Evolutionary conservation across 139 green algal genomes (phyloP).

Genomic region (Trebouxia sp.): DNA sequence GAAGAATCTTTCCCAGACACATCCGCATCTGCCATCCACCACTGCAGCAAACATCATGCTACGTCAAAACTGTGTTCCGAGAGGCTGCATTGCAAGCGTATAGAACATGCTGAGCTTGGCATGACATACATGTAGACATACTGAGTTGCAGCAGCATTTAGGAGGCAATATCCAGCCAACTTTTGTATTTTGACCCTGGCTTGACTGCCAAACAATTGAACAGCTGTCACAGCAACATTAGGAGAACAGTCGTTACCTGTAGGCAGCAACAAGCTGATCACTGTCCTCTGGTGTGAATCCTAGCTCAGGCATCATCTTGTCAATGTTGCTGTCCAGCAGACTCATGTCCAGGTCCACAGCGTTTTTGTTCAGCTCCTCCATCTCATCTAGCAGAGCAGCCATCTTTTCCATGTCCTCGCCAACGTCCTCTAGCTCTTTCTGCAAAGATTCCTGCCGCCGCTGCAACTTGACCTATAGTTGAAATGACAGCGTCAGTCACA

Average conservation of each 20-base stretch:
- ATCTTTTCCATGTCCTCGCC: slow-evolving; percentile 90
- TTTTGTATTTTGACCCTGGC: too few relatives aligned
- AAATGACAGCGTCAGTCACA: too few relatives aligned
- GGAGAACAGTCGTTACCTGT: slow-evolving; percentile 13
- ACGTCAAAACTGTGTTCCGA: not conserved
- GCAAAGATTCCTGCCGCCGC: slow-evolving; percentile 73
- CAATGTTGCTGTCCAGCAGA: slow-evolving; percentile 92
- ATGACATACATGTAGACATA: not conserved
- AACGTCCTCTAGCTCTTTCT: slow-evolving; percentile 79
- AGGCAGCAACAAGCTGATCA: slow-evolving; percentile 69
- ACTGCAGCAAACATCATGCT: slow-evolving; percentile 46
- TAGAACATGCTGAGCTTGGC: too few relatives aligned
- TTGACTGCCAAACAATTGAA: not conserved
- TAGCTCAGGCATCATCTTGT: slow-evolving; percentile 99
- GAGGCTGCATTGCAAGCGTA: too few relatives aligned
- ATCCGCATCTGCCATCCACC: slow-evolving; percentile 99
- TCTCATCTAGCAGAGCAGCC: slow-evolving; percentile 81
- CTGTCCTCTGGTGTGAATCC: slow-evolving; percentile 93
- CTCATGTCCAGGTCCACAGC: slow-evolving; percentile 77
- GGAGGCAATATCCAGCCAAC: too few relatives aligned
- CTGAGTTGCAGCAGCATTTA: not conserved
- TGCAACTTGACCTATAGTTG: slow-evolving; percentile 42
- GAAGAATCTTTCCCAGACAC: slow-evolving; percentile 98
- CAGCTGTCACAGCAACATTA: not conserved
- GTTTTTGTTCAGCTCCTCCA: slow-evolving; percentile 82